A percentile compares a stretch with the other conserved stretches of the same genome.
Evolutionary conservation across 2,329 filamentous ascomycete genomes (phyloP).

Genomic region (Clonostachys byssicola): DNA sequence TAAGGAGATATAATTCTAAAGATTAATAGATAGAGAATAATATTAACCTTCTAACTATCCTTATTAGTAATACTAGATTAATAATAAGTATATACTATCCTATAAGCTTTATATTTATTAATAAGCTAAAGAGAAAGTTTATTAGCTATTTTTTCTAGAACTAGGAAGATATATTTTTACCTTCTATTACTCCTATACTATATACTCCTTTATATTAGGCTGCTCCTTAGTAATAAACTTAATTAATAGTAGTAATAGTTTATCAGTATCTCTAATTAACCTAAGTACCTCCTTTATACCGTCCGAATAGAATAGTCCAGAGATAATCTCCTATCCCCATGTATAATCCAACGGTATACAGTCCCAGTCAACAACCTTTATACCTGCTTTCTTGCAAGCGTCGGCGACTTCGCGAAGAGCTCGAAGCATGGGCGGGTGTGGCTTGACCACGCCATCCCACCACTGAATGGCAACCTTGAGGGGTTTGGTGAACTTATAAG

Average conservation of each 20-base stretch:
- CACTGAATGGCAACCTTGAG: constrained; percentile 57
- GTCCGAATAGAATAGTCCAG: constrained; percentile 52
- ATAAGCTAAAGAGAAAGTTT: constrained; percentile 13
- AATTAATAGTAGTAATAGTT: constrained; percentile 54
- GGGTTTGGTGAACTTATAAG: constrained; percentile 27
- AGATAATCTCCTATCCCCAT: constrained; percentile 42
- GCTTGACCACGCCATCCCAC: constrained; percentile 55
- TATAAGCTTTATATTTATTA: constrained; percentile 30
- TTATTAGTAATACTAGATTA: constrained; percentile 27
- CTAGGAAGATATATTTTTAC: too few relatives aligned
- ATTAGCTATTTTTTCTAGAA: neutral
- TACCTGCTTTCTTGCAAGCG: constrained; percentile 39
- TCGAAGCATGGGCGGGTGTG: constrained; percentile 54
- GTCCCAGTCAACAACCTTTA: constrained; percentile 47
- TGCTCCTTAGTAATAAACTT: constrained; percentile 54
- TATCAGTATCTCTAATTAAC: constrained; percentile 46
- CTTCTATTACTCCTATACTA: constrained; percentile 32
- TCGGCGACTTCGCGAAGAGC: constrained; percentile 51
- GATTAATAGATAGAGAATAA: too few relatives aligned
- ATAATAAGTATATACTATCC: constrained; percentile 23
- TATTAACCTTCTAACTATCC: too few relatives aligned
- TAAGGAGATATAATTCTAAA: too few relatives aligned
- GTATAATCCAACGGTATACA: constrained; percentile 49
- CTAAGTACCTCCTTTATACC: constrained; percentile 49
- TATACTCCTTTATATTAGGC: constrained; percentile 32